phyloP scores from a whole-genome alignment of 2,329 filamentous ascomycete species.

The Cladosporium sp. region DNA sequence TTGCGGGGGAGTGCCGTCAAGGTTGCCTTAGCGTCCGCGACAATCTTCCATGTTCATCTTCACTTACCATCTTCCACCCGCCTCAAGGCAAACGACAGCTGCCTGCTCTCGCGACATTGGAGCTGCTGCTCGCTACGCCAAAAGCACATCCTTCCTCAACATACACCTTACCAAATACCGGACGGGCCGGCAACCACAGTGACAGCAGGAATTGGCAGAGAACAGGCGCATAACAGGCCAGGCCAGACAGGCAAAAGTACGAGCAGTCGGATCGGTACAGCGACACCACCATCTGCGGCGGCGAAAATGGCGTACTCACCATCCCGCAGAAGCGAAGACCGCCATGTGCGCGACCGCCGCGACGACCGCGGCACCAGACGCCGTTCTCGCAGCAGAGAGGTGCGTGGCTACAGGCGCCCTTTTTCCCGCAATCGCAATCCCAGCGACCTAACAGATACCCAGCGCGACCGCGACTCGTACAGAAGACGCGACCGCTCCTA shows the following conservation, averaged over 20 bases:
- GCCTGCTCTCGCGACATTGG: background rate
- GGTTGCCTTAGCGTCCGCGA: background rate
- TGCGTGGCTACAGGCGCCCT: slow-evolving; percentile 4
- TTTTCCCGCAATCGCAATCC: background rate
- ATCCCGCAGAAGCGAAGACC: slow-evolving; percentile 28
- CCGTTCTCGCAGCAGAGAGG: slow-evolving; percentile 21
- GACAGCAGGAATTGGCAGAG: background rate
- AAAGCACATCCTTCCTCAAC: background rate
- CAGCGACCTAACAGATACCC: slow-evolving; percentile 4
- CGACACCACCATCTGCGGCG: slow-evolving; percentile 16
- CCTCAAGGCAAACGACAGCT: background rate
- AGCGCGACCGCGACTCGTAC: slow-evolving; percentile 22
- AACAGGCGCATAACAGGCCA: slow-evolving; percentile 7
- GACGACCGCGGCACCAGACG: slow-evolving; percentile 19
- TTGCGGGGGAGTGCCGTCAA: background rate
- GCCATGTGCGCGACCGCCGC: slow-evolving; percentile 19
- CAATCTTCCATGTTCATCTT: slow-evolving; percentile 4
- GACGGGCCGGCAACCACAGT: background rate
- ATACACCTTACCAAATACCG: background rate
- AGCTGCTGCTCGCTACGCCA: background rate
- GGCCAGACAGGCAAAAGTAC: slow-evolving; percentile 2
- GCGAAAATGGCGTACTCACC: slow-evolving; percentile 29
- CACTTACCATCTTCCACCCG: background rate
- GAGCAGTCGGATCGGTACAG: slow-evolving; percentile 16
- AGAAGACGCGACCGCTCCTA: slow-evolving; percentile 23